Percentiles rank a stretch among this genome's conserved stretches.
phyloP scores from a whole-genome alignment of 352 stramenopile species.

The Globisporangium canariense region DNA sequence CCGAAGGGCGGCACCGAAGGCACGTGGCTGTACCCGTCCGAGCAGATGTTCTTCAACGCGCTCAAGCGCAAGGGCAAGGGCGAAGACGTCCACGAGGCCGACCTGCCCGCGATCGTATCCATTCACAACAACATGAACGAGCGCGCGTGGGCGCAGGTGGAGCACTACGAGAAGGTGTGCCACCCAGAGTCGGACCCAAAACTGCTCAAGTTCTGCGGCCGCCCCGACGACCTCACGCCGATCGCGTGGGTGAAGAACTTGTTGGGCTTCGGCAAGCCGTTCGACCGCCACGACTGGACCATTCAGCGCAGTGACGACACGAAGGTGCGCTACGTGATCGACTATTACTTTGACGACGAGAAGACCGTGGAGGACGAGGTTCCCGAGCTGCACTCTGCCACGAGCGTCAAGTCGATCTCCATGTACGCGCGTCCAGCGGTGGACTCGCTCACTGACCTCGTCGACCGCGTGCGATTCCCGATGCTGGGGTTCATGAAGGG shows the following conservation, averaged over 20 bases:
- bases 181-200: constrained; percentile 81
- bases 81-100: constrained; percentile 93
- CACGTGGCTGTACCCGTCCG: constrained; percentile 98
- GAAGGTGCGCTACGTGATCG: constrained; percentile 97
- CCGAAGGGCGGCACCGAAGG: constrained; percentile 93
- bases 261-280: constrained; percentile 87
- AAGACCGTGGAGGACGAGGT: constrained; percentile 75
- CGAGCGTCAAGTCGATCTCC: constrained; percentile 86
- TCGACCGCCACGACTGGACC: constrained; percentile 99
- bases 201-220: constrained; percentile 96
- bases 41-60: constrained; percentile 99
- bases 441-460: constrained; percentile 61
- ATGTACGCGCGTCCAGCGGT: constrained; percentile 86
- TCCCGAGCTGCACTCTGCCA: constrained; percentile 76
- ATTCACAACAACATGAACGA: constrained; percentile 99
- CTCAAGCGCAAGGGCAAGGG: constrained; percentile 97
- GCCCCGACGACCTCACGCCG: constrained; percentile 95
- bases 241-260: constrained; percentile 92
- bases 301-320: constrained; percentile 88
- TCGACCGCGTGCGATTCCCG: constrained; percentile 83
- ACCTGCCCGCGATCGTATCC: constrained; percentile 95
- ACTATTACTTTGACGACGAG: constrained; percentile 97
- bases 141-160: constrained; percentile 95
- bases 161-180: constrained; percentile 96
- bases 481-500: constrained; percentile 51